Percentiles rank a stretch among this genome's conserved stretches.
phyloP scores from a whole-genome alignment of 2,329 filamentous ascomycete species.

The Penicillium sp. region DNA sequence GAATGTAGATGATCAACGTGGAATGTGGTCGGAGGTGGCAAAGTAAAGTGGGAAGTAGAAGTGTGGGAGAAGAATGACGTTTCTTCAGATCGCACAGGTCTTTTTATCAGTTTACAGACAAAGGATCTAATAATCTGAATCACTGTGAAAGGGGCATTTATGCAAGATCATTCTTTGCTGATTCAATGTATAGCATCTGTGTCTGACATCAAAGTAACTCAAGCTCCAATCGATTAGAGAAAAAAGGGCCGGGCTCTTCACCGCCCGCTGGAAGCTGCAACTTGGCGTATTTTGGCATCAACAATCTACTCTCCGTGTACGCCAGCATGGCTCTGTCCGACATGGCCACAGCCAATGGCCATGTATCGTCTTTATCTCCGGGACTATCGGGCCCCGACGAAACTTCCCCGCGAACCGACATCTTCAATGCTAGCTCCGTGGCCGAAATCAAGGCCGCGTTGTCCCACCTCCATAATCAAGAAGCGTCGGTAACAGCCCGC shows the following conservation, averaged over 20 bases:
- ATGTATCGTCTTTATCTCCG: slow-evolving; percentile 9
- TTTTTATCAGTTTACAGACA: slow-evolving; percentile 3
- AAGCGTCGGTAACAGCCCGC: slow-evolving; percentile 66
- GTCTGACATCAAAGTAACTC: not conserved
- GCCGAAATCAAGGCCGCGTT: slow-evolving; percentile 76
- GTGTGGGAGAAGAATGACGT: slow-evolving; percentile 13
- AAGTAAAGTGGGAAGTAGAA: slow-evolving; percentile 2
- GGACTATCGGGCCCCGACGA: slow-evolving; percentile 4
- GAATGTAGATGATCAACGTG: not conserved
- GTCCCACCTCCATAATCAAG: slow-evolving; percentile 66
- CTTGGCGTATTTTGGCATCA: slow-evolving; percentile 19
- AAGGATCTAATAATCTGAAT: not conserved
- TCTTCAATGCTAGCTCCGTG: slow-evolving; percentile 68
- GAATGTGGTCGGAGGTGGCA: not conserved
- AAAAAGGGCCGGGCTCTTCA: slow-evolving; percentile 9
- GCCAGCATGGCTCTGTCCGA: slow-evolving; percentile 14
- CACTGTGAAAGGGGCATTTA: not conserved
- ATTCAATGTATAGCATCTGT: not conserved
- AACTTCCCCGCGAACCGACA: slow-evolving; percentile 28
- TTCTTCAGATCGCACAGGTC: not conserved
- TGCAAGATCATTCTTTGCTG: not conserved
- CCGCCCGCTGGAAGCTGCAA: slow-evolving; percentile 11
- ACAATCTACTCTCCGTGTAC: slow-evolving; percentile 2
- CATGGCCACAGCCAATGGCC: slow-evolving; percentile 27
- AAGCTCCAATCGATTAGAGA: not conserved